Evolutionary conservation across 2,329 filamentous ascomycete genomes (phyloP), one percentile per base, ranked within the genome.

Genomic region (Exophiala aquamarina): DNA sequence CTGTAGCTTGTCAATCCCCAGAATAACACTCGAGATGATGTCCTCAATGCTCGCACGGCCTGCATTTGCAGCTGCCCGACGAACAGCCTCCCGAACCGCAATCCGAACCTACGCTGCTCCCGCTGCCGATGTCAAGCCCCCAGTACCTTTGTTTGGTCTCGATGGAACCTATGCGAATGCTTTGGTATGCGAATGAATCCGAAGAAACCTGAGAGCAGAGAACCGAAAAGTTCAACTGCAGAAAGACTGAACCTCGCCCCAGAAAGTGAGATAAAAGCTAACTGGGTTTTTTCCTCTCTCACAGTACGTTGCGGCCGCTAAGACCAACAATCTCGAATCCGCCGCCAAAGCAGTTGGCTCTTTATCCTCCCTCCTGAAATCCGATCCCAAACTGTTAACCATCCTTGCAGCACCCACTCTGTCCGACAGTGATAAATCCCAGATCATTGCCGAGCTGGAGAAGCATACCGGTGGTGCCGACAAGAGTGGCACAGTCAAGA

Each of bases 121-220:
- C 61, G 70, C 78, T 65, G 75, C 82, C 69, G 82, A 84, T 53
- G 74, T 83, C 70, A 91, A 88, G 79, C 84, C 92, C 64, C 93
- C 93, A 61, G 79, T 96, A 68, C 82, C 91, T 64, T 82, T 98
- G 67, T 98, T 89, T 75, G 93, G 93, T 63, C 77, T 98, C 68
- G 93, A 97, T 74, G 93, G 93, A 73, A 97, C 92, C 70, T 98
- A 98, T 77, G 93, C 93, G 70, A 90, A 86, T 76, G 93, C 93
- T 77, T 81, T 98, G 84, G 93, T 98, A 92, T 71, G 89, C 23
- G 23, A 26, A 26, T 26, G 23, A 11, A 6, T 11, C 23, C 41
- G 15, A 38, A 26, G 39, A 45, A 40, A 23, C 20, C 29, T n/a
- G 21, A 10, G 31, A 26, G 34, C 20, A 11, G 36, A 14, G n/a